Evolutionary conservation across 2,329 filamentous ascomycete species (phyloP).

Genomic region (Claviceps lovelessii): DNA sequence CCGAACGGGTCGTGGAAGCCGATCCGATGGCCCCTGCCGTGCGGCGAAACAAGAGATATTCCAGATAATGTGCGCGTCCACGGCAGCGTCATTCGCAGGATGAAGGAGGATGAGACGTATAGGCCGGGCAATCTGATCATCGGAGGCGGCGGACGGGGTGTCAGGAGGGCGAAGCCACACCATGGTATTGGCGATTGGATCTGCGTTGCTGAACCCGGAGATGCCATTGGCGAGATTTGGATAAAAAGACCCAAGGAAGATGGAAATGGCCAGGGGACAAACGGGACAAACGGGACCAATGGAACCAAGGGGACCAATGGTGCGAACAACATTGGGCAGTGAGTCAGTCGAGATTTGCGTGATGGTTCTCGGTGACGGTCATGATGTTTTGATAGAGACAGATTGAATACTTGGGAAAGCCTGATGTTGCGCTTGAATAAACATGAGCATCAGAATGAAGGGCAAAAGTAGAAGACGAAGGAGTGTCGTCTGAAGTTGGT

Average conservation of each 20-base stretch:
- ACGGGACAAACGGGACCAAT: neutral
- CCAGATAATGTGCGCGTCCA: constrained; percentile 57
- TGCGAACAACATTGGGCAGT: neutral
- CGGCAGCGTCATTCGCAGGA: constrained; percentile 57
- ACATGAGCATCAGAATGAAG: too few relatives aligned
- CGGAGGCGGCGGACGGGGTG: constrained; percentile 61
- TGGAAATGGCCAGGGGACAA: constrained; percentile 1
- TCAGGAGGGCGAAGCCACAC: constrained; percentile 43
- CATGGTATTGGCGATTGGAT: constrained; percentile 61
- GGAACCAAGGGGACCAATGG: neutral
- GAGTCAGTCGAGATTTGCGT: neutral
- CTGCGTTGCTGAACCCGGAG: constrained; percentile 47
- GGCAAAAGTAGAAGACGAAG: too few relatives aligned
- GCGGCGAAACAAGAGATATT: constrained; percentile 65
- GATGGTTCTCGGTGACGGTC: neutral
- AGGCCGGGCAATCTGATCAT: constrained; percentile 68
- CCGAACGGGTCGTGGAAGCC: constrained; percentile 62
- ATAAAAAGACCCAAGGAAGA: constrained; percentile 19
- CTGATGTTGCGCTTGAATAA: too few relatives aligned
- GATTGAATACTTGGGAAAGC: neutral
- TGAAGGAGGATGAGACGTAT: constrained; percentile 49
- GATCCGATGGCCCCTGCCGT: constrained; percentile 66
- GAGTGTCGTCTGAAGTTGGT: too few relatives aligned
- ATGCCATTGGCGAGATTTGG: constrained; percentile 56
- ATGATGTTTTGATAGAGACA: too few relatives aligned